These are phyloP conservation scores for Globisporangium camurandrum DNA, from an alignment of 352 stramenopile species.

Conservation along the genomic window DNA sequence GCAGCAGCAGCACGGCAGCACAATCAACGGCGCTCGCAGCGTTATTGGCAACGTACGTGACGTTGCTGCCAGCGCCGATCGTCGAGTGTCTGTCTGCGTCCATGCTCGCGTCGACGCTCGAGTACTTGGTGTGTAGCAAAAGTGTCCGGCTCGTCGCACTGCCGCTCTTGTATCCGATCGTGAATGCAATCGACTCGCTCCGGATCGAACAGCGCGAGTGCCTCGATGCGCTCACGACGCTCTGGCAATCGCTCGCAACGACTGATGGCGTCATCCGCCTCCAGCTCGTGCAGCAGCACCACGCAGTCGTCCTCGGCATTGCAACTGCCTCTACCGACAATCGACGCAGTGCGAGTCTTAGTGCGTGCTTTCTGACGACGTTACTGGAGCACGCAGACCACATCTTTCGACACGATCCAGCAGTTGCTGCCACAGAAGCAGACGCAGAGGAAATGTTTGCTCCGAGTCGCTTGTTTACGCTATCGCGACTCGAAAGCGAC, in stretches of 20 bases:
- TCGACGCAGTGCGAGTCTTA: constrained; percentile 12
- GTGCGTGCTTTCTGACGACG: constrained; percentile 54
- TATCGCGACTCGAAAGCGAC: constrained; percentile 36
- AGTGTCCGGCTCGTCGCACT: constrained; percentile 17
- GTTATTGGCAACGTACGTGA: constrained; percentile 39
- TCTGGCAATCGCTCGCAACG: constrained; percentile 36
- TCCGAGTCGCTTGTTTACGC: constrained; percentile 22
- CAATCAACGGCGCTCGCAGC: constrained; percentile 33
- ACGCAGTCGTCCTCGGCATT: constrained; percentile 34
- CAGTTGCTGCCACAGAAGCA: no score
- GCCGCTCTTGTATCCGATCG: constrained; percentile 51
- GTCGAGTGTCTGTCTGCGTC: constrained; percentile 38
- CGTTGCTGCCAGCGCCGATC: constrained; percentile 32
- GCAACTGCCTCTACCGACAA: constrained; percentile 1
- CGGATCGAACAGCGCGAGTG: constrained; percentile 65
- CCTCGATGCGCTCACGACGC: constrained; percentile 51
- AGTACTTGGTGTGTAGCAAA: constrained; percentile 38
- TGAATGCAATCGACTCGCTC: constrained; percentile 64
- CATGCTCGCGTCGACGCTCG: constrained; percentile 54
- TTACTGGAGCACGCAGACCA: constrained; percentile 52
- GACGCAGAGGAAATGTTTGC: no score
- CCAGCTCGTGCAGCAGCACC: constrained; percentile 31
- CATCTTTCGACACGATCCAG: constrained; percentile 62
- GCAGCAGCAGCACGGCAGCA: constrained; percentile 20
- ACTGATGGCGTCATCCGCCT: no score